Conservation (phyloP, 176 grass and related monocot genomes). For the maize (Zea mays) region DNA sequence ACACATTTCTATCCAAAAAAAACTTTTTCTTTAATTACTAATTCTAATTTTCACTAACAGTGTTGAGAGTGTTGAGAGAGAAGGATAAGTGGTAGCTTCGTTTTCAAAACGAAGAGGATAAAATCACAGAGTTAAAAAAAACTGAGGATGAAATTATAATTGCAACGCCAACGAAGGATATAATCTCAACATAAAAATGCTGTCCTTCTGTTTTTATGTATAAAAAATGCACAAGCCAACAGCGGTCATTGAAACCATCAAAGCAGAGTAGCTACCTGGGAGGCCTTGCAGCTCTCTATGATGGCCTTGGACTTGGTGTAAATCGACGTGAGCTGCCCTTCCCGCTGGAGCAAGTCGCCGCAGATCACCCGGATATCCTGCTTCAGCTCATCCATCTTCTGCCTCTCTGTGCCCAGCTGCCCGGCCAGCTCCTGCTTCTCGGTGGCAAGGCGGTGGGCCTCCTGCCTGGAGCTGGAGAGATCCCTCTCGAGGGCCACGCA, state of each 20-base stretch:
- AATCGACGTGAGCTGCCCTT: conserved; percentile 62
- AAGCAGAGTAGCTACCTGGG: conserved; percentile 35
- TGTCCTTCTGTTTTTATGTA: too few relatives aligned
- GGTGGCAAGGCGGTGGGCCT: conserved; percentile 22
- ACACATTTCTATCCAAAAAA: too few relatives aligned
- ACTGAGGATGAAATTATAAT: too few relatives aligned
- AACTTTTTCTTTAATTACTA: too few relatives aligned
- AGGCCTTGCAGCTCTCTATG: conserved; percentile 57
- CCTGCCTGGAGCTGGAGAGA: conserved; percentile 41
- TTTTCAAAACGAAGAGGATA: too few relatives aligned
- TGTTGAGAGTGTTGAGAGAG: too few relatives aligned
- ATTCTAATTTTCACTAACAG: too few relatives aligned
- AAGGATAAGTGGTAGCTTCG: too few relatives aligned
- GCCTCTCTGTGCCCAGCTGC: conserved; percentile 44
- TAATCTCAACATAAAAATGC: too few relatives aligned
- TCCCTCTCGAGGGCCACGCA: conserved; percentile 41
- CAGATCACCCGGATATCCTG: conserved; percentile 67
- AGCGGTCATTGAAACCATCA: conserved; percentile 13
- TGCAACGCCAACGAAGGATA: too few relatives aligned
- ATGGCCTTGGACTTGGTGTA: conserved; percentile 78
- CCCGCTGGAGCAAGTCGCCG: conserved; percentile 52
- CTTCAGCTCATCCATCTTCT: conserved; percentile 63
- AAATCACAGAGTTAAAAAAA: too few relatives aligned
- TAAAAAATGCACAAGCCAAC: too few relatives aligned
- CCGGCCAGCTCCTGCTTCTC: conserved; percentile 54